Conservation (phyloP, 768 basidiomycete species). For the Tylopilus felleus region DNA sequence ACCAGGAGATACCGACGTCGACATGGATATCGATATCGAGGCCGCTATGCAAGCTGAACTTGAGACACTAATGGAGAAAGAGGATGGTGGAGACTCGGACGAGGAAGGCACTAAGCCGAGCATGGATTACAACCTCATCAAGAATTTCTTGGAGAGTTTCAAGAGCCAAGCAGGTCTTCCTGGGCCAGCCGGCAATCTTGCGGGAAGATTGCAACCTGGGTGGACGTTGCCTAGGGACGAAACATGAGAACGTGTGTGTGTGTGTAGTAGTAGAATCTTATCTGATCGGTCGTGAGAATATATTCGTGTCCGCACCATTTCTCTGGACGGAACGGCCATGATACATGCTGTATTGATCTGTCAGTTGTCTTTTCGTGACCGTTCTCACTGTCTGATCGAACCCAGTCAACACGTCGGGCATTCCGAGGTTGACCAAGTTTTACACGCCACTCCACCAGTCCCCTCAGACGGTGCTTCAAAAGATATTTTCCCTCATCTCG, state of each 20-base stretch:
- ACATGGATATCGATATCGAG: slow-evolving; percentile 76
- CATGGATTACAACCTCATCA: slow-evolving; percentile 88
- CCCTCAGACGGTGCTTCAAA: slow-evolving; percentile 69
- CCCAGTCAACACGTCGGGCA: slow-evolving; percentile 90
- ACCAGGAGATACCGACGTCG: slow-evolving; percentile 42
- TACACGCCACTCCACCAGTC: slow-evolving; percentile 69
- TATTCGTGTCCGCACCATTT: background rate
- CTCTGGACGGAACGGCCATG: slow-evolving; percentile 40
- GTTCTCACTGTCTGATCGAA: slow-evolving; percentile 19
- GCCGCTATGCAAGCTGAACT: slow-evolving; percentile 90
- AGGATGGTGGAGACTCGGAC: slow-evolving; percentile 47
- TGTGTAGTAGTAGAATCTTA: background rate
- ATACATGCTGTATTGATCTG: slow-evolving; percentile 87
- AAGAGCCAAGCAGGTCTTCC: slow-evolving; percentile 85
- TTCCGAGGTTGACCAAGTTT: slow-evolving; percentile 83
- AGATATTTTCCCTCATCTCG: slow-evolving; percentile 87
- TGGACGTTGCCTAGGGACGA: slow-evolving; percentile 75
- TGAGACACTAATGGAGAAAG: slow-evolving; percentile 53
- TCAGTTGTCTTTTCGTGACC: slow-evolving; percentile 36
- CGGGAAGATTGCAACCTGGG: slow-evolving; percentile 75
- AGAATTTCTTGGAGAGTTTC: slow-evolving; percentile 96
- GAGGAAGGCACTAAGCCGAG: slow-evolving; percentile 46
- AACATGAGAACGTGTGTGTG: slow-evolving; percentile 22
- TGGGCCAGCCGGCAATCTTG: slow-evolving; percentile 89
- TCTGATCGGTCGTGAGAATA: background rate